Evolutionary conservation across 805 yeast genomes (phyloP).

Genomic region (Kodamaea kaohsiungensis): DNA sequence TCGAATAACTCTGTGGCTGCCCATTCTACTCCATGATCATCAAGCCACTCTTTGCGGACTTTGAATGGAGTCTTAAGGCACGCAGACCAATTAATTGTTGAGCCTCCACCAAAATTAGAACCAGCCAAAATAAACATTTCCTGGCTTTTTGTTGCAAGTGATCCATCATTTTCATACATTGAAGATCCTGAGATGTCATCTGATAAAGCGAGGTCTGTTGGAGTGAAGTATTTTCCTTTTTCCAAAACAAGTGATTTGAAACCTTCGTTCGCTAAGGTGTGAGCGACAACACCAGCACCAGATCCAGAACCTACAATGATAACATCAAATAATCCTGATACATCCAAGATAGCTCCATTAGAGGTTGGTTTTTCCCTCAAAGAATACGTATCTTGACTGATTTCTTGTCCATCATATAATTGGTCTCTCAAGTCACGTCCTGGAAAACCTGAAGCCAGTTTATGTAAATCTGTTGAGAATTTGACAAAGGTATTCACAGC

Average conservation of each 20-base stretch:
- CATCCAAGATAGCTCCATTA: slow-evolving; percentile 30
- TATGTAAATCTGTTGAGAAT: slow-evolving; percentile 33
- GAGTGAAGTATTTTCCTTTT: slow-evolving; percentile 47
- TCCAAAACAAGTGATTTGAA: slow-evolving; percentile 47
- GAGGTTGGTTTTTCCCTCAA: slow-evolving; percentile 32
- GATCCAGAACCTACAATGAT: slow-evolving; percentile 7
- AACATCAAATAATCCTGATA: slow-evolving; percentile 36
- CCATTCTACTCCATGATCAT: slow-evolving; percentile 45
- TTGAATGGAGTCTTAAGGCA: slow-evolving; percentile 49
- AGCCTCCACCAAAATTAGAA: slow-evolving; percentile 57
- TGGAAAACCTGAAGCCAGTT: slow-evolving; percentile 40
- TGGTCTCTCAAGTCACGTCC: slow-evolving; percentile 28
- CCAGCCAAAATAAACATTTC: slow-evolving; percentile 49
- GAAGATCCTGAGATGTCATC: slow-evolving; percentile 39
- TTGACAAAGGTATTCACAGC: slow-evolving; percentile 26
- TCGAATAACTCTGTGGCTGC: slow-evolving; percentile 46
- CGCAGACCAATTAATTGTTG: slow-evolving; percentile 61
- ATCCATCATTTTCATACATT: slow-evolving; percentile 44
- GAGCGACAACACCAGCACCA: slow-evolving; percentile 14
- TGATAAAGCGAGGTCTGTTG: slow-evolving; percentile 31
- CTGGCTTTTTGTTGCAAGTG: slow-evolving; percentile 32
- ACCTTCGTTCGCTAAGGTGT: slow-evolving; percentile 45
- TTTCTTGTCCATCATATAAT: slow-evolving; percentile 27
- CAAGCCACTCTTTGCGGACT: slow-evolving; percentile 54
- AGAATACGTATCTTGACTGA: slow-evolving; percentile 27